Base-by-base conservation (phyloP, 1,284 basidiomycete genomes). In the Sporisorium iseilematis-ciliati region DNA sequence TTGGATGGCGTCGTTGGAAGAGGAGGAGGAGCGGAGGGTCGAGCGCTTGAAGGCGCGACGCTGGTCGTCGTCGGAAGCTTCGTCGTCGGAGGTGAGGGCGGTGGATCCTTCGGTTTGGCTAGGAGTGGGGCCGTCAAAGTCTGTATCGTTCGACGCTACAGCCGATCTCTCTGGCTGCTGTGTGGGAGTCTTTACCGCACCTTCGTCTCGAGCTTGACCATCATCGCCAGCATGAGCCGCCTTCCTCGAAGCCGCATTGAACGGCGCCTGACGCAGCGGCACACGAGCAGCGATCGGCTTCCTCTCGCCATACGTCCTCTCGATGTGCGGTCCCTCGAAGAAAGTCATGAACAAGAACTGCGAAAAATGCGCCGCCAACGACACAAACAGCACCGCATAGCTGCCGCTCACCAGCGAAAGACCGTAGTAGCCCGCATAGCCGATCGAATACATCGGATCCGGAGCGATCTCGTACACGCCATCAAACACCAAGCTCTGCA, bases 341-440 rank as follows among this genome's bases (percentile, higher is more conserved):
- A 91, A 92, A n/a, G 95, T 89, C 60, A 99, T 88, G 89, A 99
- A 99, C 4, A 92, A 93, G 86, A 98, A 98, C 83, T 99, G 96
- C 14, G 92, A 92, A 0, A 94, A 92, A 84, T 99, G 97, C 0
- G 93, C 96, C 2, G 91, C 92, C 20, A 99, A 89, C 75, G 93
- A 95, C 65, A 92, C 93, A 79, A 97, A 97, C 10, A 99, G 88
- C 2, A 98, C 94, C 0, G 92, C 89, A 83, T 97, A 97, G 87
- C 93, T 92, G 23, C 93, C 94, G 38, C 91, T 89, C 62, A 95
- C 92, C 60, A 94, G 88, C 4, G 91, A 96, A n/a, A 98, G 89
- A 21, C 97, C 97, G 82, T 99, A 99, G 85, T 97, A 97, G 4
- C 86, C 85, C 7, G 85, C 79, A 58, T 84, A 83, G 5, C 80